Evolutionary conservation across 305 asterid species (phyloP), one percentile per base, ranked within the genome.

Genomic region (Solanum hybrid): DNA sequence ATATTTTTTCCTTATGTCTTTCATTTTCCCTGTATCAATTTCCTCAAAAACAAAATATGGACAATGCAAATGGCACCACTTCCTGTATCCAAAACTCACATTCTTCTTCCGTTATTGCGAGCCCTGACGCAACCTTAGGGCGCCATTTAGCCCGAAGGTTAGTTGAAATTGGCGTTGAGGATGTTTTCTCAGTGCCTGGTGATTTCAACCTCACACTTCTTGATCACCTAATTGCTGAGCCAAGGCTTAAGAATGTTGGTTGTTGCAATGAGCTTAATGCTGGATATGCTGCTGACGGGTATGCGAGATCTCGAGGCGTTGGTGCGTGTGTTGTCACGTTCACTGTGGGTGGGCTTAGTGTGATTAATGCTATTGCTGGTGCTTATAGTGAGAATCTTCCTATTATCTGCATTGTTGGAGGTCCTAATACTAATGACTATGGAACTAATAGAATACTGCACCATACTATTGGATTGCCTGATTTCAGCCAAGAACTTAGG

Each of bases 221-320:
- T 17, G 97, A 95, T 81, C 92, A 94, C 89, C 93, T 95, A 2
- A 94, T 95, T 13, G 95, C 95, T 5, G 97, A 95, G 91, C 95
- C 97, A 0, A 93, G 88, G 57, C 94, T 95, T 2, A 92, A 91
- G 22, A 89, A 94, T 77, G 61, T 95, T 85, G 95, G 96, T 1
- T 95, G 97, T 90, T 95, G 97, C 70, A 95, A 95, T 26, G 97
- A 95, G 90, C 95, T 95, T 12, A 95, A 95, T 75, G 96, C 95
- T 0, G 97, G 97, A 20, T 94, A 95, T 79, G 97, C 95, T 20
- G 96, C 96, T 37, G 97, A 94, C 8, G 97, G 97, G 0, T 95
- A 94, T 29, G 97, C 97, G 1, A 36, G 97, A n/a, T 92, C 91
- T 39, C 94, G 96, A 0, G 95, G 97, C 1, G 92, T 94, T 77